phyloP scores from a whole-genome alignment of 2,329 filamentous ascomycete genomes.

The Achaetomium macrosporum region DNA sequence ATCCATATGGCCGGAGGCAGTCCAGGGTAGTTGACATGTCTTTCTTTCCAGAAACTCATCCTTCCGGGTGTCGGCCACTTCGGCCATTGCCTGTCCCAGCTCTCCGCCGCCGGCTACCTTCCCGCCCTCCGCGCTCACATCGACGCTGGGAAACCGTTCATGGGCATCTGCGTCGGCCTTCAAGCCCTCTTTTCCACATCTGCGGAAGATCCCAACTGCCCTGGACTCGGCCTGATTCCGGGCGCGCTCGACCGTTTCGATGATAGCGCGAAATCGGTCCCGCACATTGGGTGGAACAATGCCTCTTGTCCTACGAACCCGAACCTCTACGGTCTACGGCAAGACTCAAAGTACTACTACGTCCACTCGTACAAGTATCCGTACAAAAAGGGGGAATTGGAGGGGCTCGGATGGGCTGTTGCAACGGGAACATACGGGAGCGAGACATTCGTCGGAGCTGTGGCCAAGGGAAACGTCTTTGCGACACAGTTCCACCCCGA shows the following conservation, averaged over 20 bases:
- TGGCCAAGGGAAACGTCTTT: slow-evolving; percentile 78
- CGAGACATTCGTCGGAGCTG: slow-evolving; percentile 86
- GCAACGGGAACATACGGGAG: slow-evolving; percentile 82
- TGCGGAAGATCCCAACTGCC: slow-evolving; percentile 64
- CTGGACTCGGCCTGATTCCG: slow-evolving; percentile 71
- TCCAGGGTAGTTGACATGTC: neutral
- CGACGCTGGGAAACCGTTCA: slow-evolving; percentile 87
- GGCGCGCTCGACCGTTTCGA: slow-evolving; percentile 69
- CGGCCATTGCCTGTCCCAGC: slow-evolving; percentile 85
- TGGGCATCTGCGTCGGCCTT: slow-evolving; percentile 93
- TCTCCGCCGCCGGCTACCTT: slow-evolving; percentile 74
- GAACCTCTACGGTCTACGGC: slow-evolving; percentile 68
- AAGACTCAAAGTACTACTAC: slow-evolving; percentile 94
- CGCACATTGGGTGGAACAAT: slow-evolving; percentile 98
- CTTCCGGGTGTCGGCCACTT: slow-evolving; percentile 97
- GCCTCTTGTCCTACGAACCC: slow-evolving; percentile 48
- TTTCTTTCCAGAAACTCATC: slow-evolving; percentile 67
- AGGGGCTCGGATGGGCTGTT: slow-evolving; percentile 82
- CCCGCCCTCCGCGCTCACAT: slow-evolving; percentile 81
- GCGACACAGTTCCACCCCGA: slow-evolving; percentile 97
- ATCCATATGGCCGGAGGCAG: neutral
- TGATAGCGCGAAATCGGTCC: slow-evolving; percentile 77
- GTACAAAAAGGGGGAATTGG: slow-evolving; percentile 67
- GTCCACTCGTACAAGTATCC: slow-evolving; percentile 89
- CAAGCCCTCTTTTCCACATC: slow-evolving; percentile 88